Conservation (phyloP, 139 green algal genomes). For the Penium margaritaceum region DNA sequence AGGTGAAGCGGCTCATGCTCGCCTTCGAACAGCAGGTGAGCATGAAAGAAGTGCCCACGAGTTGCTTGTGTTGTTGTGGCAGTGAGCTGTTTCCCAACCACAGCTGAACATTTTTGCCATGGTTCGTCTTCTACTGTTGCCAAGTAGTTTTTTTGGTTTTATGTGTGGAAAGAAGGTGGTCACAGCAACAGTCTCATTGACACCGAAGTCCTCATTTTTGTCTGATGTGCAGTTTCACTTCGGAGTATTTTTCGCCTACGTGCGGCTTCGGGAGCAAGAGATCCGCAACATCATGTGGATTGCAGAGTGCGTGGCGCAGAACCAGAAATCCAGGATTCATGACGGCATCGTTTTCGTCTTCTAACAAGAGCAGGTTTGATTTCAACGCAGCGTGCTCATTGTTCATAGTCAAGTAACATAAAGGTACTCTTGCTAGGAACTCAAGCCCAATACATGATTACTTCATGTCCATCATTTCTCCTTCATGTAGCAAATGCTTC, state of each 20-base stretch:
- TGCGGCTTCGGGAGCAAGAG: constrained; percentile 54
- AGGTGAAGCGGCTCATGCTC: constrained; percentile 45
- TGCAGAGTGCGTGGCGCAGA: constrained; percentile 53
- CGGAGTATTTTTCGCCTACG: constrained; percentile 53
- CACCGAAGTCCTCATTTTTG: not conserved
- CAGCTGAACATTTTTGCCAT: not conserved
- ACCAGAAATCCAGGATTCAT: constrained; percentile 56
- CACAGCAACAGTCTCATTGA: too few species aligned
- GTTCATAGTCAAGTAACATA: not conserved
- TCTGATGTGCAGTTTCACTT: constrained; percentile 53
- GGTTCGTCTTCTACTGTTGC: not conserved
- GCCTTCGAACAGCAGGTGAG: constrained; percentile 48
- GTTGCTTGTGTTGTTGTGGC: not conserved
- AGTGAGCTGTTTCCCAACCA: not conserved
- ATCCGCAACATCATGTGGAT: constrained; percentile 62
- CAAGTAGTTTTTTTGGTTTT: not conserved
- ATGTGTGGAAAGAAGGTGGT: not conserved
- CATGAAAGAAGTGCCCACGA: too few species aligned
- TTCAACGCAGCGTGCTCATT: not conserved
- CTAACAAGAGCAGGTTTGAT: not conserved
- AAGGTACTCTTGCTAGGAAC: not conserved
- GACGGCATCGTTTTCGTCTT: constrained; percentile 54
- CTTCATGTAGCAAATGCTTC: not conserved
- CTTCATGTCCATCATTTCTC: too few species aligned
- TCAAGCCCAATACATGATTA: not conserved